Base-by-base conservation (phyloP, 768 basidiomycete genomes). In the Phylloporus sp. region DNA sequence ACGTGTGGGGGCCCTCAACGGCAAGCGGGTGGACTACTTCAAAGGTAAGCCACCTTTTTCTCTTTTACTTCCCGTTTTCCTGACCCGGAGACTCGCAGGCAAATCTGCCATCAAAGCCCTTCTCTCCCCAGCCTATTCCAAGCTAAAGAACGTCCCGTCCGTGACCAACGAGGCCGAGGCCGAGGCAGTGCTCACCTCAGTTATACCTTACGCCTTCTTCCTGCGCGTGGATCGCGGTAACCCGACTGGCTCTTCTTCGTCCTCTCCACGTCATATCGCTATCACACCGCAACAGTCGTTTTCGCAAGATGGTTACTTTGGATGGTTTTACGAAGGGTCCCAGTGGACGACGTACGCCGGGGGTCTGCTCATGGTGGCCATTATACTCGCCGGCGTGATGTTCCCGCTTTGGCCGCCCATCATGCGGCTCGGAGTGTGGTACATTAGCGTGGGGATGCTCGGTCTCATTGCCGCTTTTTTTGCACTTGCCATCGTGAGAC, bases 371-470 rank as follows among this genome's bases (percentile, higher is more conserved):
- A 94, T 99, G 91, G 94, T 98, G 52, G 81, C 78, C 36, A 76
- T 97, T 65, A 92, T 98, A 77, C 85, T 99, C 38, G 94, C 88
- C 5, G 95, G 91, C 2, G 95, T 97, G 64, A 97, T 99, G 94
- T 99, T 97, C 82, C 97, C 97, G 4, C 79, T 99, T 15, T 99
- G 97, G 97, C 97, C 97, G 2, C 82, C 88, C 44, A 84, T 83
- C 61, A 82, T 99, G 80, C 81, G 95, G 13, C 74, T 95, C 27
- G 95, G 95, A 31, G 95, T 95, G 50, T 97, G 90, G 88, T 99
- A 99, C 70, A 76, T 99, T 57, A 89, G 86, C 59, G 85, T 97
- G 52, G 88, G 73, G 41, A 85, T 94, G 72, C 78, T 99, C 36
- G 90, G 88, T 27, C 76, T 98, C 56, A 81, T 98, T 51, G 95